Evolutionary conservation across 768 basidiomycete genomes (phyloP).

Genomic region (Calocybe gangraenosa): DNA sequence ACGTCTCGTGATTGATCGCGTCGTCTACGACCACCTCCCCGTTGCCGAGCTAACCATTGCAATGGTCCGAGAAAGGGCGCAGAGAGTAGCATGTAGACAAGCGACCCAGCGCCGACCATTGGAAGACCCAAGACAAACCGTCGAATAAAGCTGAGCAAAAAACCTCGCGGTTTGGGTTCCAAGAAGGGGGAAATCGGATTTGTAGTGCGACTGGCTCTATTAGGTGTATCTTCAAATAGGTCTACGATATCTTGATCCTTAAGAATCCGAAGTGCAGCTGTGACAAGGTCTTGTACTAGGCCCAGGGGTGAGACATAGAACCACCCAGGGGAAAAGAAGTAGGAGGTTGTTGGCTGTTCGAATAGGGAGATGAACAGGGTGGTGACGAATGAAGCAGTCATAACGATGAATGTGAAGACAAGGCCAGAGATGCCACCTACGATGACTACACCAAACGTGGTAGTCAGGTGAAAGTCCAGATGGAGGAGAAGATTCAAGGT

Average conservation of each 20-base stretch:
- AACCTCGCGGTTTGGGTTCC: slow-evolving; percentile 23
- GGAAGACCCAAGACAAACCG: slow-evolving; percentile 79
- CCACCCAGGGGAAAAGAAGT: slow-evolving; percentile 36
- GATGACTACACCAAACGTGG: slow-evolving; percentile 42
- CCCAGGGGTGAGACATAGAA: slow-evolving; percentile 51
- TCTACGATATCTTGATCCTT: slow-evolving; percentile 48
- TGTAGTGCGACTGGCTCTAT: slow-evolving; percentile 7
- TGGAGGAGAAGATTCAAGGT: slow-evolving; percentile 3
- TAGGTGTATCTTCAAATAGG: slow-evolving; percentile 29
- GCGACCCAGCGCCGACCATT: slow-evolving; percentile 69
- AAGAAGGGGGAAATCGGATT: slow-evolving; percentile 14
- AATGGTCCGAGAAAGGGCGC: slow-evolving; percentile 62
- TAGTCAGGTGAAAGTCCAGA: slow-evolving; percentile 7
- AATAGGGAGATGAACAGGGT: slow-evolving; percentile 61
- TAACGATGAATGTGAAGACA: slow-evolving; percentile 61
- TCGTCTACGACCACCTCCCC: slow-evolving; percentile 45
- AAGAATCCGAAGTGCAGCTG: slow-evolving; percentile 58
- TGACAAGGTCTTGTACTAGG: slow-evolving; percentile 55
- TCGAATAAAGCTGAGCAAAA: slow-evolving; percentile 54
- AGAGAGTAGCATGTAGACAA: slow-evolving; percentile 68
- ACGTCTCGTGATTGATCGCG: slow-evolving; percentile 58
- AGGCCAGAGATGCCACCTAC: slow-evolving; percentile 57
- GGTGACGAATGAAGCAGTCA: slow-evolving; percentile 67
- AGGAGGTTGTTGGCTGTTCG: slow-evolving; percentile 44
- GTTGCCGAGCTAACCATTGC: slow-evolving; percentile 65